Conservation (phyloP, 1,284 basidiomycete genomes). For the Pseudozyma sp. region DNA sequence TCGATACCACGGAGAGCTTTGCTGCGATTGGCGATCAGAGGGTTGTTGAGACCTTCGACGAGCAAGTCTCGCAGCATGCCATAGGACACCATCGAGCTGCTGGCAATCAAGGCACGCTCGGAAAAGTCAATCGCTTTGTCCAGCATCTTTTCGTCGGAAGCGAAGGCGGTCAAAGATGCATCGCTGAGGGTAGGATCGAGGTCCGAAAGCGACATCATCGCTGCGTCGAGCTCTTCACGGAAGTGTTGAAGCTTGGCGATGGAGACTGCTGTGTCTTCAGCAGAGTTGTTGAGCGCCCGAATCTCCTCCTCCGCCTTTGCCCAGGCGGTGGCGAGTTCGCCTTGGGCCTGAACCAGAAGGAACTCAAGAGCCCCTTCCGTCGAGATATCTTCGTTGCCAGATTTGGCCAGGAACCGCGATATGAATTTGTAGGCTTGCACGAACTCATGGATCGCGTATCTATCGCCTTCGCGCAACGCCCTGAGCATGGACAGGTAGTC, state of each 20-base stretch:
- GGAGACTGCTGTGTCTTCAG: slow-evolving; percentile 10
- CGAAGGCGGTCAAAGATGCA: slow-evolving; percentile 13
- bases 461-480: slow-evolving; percentile 67
- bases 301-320: slow-evolving; percentile 27
- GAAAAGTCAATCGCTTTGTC: slow-evolving; percentile 34
- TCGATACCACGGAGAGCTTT: slow-evolving; percentile 61
- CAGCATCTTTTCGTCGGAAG: slow-evolving; percentile 27
- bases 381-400: slow-evolving; percentile 48
- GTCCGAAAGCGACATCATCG: slow-evolving; percentile 36
- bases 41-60: slow-evolving; percentile 51
- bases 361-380: slow-evolving; percentile 49
- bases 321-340: slow-evolving; percentile 52
- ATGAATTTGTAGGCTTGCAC: slow-evolving; percentile 77
- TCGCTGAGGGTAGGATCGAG: slow-evolving; percentile 22
- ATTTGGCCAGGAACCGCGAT: slow-evolving; percentile 75
- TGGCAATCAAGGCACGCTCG: slow-evolving; percentile 43
- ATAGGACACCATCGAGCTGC: slow-evolving; percentile 53
- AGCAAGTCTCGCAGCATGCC: slow-evolving; percentile 41
- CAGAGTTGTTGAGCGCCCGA: slow-evolving; percentile 13
- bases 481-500: slow-evolving; percentile 45
- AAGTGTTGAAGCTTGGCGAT: slow-evolving; percentile 37
- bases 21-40: slow-evolving; percentile 57
- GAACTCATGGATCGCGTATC: slow-evolving; percentile 75
- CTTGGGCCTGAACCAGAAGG: slow-evolving; percentile 52
- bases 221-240: slow-evolving; percentile 34